Evolutionary conservation across 179 eudicot species (phyloP), one percentile per base, ranked within the genome.

Genomic region (Corrigiola litoralis): DNA sequence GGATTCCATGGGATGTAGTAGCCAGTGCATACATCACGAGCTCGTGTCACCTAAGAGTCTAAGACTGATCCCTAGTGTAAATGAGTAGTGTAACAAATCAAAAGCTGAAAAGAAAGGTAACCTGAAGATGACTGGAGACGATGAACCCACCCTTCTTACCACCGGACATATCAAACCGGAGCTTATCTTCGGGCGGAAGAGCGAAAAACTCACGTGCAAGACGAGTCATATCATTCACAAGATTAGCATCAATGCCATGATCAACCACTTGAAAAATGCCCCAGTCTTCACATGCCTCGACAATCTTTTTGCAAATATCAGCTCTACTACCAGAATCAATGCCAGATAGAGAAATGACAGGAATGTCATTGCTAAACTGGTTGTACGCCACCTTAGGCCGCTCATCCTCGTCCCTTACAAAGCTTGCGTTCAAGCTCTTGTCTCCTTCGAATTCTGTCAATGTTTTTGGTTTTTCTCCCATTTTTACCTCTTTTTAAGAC

Each of bases 121-220:
- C 98, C 91, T 89, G 92, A 36, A 89, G 95, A 73, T 92, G 96
- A 68, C 95, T 89, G 2, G 98, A 89, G 4, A 92, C 98, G 24
- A 87, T 92, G 75, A 89, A 92, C 0, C 96, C 96, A 5, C 98
- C 98, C 65, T 92, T 92, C 80, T 89, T 92, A 12, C 96, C 95
- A 14, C 95, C 96, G 50, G 92, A 70, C 98, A 92, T 92, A 51
- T 92, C 98, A 41, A 81, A 92, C 41, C 77, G 71, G 61, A 89
- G 87, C 77, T 92, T 92, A 67, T 92, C 92, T 29, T 89, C 84
- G 0, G 92, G 67, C 1, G 92, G 75, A 58, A 92, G 50, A 2
- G 80, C 84, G 24, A 89, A 92, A 60, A 92, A 92, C 47, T 82
- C 85, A 0, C 85, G 68, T 13, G 96, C 90, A 21, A 84, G 69